Conservation (phyloP, 768 basidiomycete species). For the Lenzites betulinus region DNA sequence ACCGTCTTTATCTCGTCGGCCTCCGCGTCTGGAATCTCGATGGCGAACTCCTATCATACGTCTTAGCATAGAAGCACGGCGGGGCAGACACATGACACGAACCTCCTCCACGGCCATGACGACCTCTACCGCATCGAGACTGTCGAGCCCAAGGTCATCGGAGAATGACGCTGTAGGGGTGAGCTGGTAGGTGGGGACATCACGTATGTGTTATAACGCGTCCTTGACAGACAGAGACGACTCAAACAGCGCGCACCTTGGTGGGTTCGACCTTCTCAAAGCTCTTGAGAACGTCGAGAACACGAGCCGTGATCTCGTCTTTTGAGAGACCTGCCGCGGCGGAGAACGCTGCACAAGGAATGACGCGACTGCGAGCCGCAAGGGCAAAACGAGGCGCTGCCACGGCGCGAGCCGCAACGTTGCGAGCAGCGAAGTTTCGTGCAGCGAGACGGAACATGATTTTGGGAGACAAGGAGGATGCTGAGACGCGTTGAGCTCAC, state of each 20-base stretch:
- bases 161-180: conserved; percentile 65
- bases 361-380: conserved; percentile 26
- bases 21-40: conserved; percentile 97
- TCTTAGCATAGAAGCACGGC: not conserved
- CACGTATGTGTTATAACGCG: not conserved
- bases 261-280: conserved; percentile 85
- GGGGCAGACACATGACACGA: conserved; percentile 6
- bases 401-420: conserved; percentile 49
- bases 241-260: conserved; percentile 50
- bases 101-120: conserved; percentile 99
- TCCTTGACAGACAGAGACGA: too few relatives aligned
- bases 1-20: conserved; percentile 94
- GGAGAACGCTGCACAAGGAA: conserved; percentile 58
- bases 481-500: conserved; percentile 17
- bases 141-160: conserved; percentile 89
- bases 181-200: conserved; percentile 49
- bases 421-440: conserved; percentile 21
- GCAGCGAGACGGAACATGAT: conserved; percentile 25
- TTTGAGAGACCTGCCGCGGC: conserved; percentile 65
- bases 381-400: conserved; percentile 22
- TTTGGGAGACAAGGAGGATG: conserved; percentile 5
- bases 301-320: conserved; percentile 69
- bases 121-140: conserved; percentile 95
- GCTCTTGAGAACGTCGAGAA: conserved; percentile 81
- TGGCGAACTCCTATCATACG: conserved; percentile 81